Conservation (phyloP, 2,329 filamentous ascomycete genomes). For the Talaromyces sp. region DNA sequence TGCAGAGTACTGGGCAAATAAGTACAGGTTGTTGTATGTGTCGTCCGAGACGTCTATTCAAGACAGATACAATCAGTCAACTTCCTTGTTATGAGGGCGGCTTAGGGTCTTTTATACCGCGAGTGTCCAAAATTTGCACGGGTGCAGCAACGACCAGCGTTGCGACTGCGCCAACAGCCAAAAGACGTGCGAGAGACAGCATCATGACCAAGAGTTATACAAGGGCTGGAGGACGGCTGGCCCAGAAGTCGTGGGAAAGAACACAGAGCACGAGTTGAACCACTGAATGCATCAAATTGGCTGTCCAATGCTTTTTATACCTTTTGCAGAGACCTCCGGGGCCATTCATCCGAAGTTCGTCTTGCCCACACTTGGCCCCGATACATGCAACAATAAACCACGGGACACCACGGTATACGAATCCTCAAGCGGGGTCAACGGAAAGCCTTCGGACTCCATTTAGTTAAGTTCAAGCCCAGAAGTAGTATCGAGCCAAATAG, state of each 20-base stretch:
- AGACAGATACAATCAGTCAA: background rate
- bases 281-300: background rate
- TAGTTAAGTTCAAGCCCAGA: background rate
- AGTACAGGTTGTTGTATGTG: conserved; percentile 45
- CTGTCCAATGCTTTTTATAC: background rate
- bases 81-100: background rate
- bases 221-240: background rate
- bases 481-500: background rate
- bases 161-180: conserved; percentile 15
- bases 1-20: conserved; percentile 57
- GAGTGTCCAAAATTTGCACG: conserved; percentile 12
- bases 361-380: background rate
- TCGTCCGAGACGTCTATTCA: conserved; percentile 42
- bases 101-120: conserved; percentile 26
- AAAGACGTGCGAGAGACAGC: conserved; percentile 7
- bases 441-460: background rate
- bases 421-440: conserved; percentile 8
- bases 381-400: background rate
- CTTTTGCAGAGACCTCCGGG: background rate
- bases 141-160: conserved; percentile 25
- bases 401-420: conserved; percentile 1
- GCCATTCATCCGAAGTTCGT: background rate
- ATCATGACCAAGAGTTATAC: conserved; percentile 4
- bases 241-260: background rate
- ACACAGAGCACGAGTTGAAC: background rate